Evolutionary conservation across 1,284 basidiomycete species (phyloP), one percentile per base, ranked within the genome.

Genomic region (Rhodotorula sp.): DNA sequence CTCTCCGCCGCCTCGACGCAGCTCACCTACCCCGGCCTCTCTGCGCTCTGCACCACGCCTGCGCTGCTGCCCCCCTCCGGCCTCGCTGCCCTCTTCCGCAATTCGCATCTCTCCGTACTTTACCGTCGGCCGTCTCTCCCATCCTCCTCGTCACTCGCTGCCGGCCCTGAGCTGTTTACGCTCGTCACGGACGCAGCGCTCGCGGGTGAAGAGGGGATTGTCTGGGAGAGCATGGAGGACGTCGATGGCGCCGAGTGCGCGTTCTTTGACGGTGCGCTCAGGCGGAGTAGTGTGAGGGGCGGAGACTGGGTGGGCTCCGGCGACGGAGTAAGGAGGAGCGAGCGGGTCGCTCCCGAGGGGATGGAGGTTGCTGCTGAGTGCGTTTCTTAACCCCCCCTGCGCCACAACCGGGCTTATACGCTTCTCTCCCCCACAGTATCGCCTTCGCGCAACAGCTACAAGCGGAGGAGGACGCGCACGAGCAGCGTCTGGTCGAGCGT

Each of bases 181-280:
- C 88, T 95, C 70, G 91, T 89, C 13, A 93, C 92, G 0, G 94
- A 95, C 80, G 85, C 90, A 61, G 86, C 88, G 34, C 93, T 95
- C 80, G 82, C 90, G 25, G 82, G 88, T 75, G 92, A 94, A 79
- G 84, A 88, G 0, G 87, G 87, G 29, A 87, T 94, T 37, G 82
- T 94, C 8, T 95, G 94, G 92, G 92, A 96, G 82, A 87, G 89
- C 27, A 83, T 96, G 34, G 91, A 91, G 76, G 94, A 97, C 78
- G 86, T 94, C 53, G 92, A 94, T 73, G 91, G 92, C 2, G 85
- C 86, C 6, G 87, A 84, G 70, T 87, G 89, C 27, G 86, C 86
- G 6, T 94, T 92, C 78, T 90, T 90, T 34, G 91, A 93, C 25
- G 74, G 63, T 1, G 48, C 41, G 37, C 27, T 75, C 6, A 51